Percentiles rank a stretch among this genome's conserved stretches.
phyloP scores from a whole-genome alignment of 2,329 filamentous ascomycete species.

The Colletotrichum melonis region DNA sequence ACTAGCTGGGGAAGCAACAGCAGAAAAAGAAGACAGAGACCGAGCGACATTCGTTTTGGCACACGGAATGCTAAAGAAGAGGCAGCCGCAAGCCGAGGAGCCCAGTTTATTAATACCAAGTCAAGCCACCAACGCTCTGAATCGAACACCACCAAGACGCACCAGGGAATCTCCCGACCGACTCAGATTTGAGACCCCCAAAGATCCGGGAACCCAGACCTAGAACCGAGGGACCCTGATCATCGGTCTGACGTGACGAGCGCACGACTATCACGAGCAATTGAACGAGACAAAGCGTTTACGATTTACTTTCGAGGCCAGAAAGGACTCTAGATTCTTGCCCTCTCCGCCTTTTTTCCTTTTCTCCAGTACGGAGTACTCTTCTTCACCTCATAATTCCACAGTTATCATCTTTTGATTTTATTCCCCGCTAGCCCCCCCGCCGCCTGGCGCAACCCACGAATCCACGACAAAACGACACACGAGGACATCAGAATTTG shows the following conservation, averaged over 20 bases:
- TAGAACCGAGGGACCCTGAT: slow-evolving; percentile 1
- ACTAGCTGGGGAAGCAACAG: slow-evolving; percentile 2
- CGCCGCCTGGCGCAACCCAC: slow-evolving; percentile 12
- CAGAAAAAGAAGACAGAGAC: slow-evolving; percentile 1
- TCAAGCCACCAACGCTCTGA: slow-evolving; percentile 8
- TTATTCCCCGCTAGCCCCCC: background rate
- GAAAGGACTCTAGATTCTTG: background rate
- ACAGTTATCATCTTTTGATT: slow-evolving; percentile 2
- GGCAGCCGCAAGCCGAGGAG: background rate
- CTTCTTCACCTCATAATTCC: slow-evolving; percentile 6
- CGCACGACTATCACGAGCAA: slow-evolving; percentile 19
- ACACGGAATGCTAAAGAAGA: background rate
- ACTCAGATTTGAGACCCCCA: background rate
- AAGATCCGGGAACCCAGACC: background rate
- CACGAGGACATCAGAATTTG: slow-evolving; percentile 34
- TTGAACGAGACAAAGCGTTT: slow-evolving; percentile 4
- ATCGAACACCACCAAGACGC: slow-evolving; percentile 1
- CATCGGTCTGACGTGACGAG: background rate
- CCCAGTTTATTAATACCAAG: slow-evolving; percentile 6
- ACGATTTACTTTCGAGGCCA: background rate
- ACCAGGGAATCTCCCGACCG: background rate
- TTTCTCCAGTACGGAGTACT: background rate
- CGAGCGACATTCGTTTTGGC: background rate
- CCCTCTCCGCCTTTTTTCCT: background rate
- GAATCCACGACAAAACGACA: slow-evolving; percentile 10